Percentiles rank a stretch among this genome's conserved stretches.
Conservation (phyloP, 1,284 basidiomycete species). For the Apiotrichum montevideense region DNA sequence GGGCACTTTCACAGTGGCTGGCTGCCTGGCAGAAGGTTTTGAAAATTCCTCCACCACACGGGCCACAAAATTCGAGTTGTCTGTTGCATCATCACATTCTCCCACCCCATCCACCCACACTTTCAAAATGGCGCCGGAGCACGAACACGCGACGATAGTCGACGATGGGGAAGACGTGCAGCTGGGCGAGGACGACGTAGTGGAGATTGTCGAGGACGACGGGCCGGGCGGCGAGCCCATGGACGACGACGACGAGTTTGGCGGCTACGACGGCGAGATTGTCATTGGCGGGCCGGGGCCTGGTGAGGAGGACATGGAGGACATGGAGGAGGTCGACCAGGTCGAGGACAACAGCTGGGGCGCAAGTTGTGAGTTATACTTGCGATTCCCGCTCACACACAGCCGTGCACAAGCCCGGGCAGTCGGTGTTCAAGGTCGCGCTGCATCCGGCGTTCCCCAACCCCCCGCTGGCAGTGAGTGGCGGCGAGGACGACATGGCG, state of each 20-base stretch:
- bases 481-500: slow-evolving; percentile 91
- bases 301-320: slow-evolving; percentile 27
- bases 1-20: not conserved
- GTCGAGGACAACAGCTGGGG: slow-evolving; percentile 27
- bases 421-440: slow-evolving; percentile 77
- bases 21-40: not conserved
- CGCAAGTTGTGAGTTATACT: slow-evolving; percentile 19
- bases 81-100: not conserved
- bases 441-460: slow-evolving; percentile 68
- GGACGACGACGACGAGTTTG: slow-evolving; percentile 54
- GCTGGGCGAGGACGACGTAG: slow-evolving; percentile 42
- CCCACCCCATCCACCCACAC: not conserved
- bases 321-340: slow-evolving; percentile 15
- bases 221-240: slow-evolving; percentile 55
- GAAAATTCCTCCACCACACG: not conserved
- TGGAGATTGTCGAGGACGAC: slow-evolving; percentile 52
- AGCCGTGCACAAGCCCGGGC: slow-evolving; percentile 41
- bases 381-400: not conserved
- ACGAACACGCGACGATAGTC: not conserved
- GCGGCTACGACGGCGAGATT: slow-evolving; percentile 47
- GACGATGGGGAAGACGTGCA: slow-evolving; percentile 29
- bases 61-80: not conserved
- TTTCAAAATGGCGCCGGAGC: slow-evolving; percentile 2
- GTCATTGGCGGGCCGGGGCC: slow-evolving; percentile 43
- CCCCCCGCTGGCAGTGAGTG: slow-evolving; percentile 76